Base-by-base conservation (phyloP, 345 rosid genomes). In the Abelmoschus esculentus region DNA sequence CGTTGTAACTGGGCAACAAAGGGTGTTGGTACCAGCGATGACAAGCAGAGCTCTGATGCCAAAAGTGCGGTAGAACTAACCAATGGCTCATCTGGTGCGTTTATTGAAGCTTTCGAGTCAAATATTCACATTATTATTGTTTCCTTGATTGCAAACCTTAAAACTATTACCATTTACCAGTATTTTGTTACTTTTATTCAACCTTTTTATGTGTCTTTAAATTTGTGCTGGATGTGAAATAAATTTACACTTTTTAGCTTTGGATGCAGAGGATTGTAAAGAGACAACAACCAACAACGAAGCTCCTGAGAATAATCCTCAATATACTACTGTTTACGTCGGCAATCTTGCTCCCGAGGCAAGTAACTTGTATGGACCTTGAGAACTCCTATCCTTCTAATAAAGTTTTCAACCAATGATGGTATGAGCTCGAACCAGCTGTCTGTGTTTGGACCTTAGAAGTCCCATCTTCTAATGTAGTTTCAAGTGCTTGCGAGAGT, bases 1-100 rank as follows among this genome's bases (percentile, higher is more conserved):
- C 85, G 98, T 65, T 95, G 99, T 76, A 91, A 90, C 83, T 95
- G 99, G 99, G 99, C 99, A 22, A 81, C 93, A 31, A 95, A 90
- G 83, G 96, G 99, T 34, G 93, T 97, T 72, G 79, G 82, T 70
- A 40, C 80, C 71, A 87, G 79, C 74, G 98, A 95, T 31, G 99
- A 95, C 76, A 38, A 38, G 42, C 42, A 38, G 42, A 91, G 87
- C 70, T 82, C 89, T 74, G 99, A 91, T 81, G 83, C 86, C 61
- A 95, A 90, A 82, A 87, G 96, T 72, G 90, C 87, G 44, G 92
- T 88, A 71, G 97, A 95, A 76, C 85, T 95, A 64, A 88, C 96
- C 52, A 88, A 87, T 85, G 93, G 87, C 64, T 76, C 91, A 7
- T 86, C 99, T 78, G 99, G 98, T 95, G 64, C 52, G 80, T 72